Conservation (phyloP, 2,329 filamentous ascomycete genomes). For the Phialophora macrospora region DNA sequence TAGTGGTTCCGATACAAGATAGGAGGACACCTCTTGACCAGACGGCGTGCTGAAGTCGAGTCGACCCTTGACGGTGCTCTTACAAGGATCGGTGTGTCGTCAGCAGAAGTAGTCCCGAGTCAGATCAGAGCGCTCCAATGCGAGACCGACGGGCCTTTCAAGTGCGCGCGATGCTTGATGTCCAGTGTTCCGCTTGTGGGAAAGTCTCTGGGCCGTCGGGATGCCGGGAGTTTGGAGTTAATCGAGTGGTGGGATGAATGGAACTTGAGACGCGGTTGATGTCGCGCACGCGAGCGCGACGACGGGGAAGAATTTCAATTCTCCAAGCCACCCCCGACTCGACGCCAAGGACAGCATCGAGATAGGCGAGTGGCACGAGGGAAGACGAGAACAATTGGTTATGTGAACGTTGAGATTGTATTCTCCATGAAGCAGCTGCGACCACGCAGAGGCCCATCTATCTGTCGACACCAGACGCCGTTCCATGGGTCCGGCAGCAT, state of each 20-base stretch:
- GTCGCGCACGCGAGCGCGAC: neutral
- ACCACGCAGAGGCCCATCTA: neutral
- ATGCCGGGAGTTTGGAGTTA: neutral
- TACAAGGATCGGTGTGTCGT: neutral
- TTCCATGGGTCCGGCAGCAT: conserved; percentile 13
- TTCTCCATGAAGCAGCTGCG: neutral
- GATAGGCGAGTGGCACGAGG: neutral
- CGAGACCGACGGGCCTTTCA: neutral
- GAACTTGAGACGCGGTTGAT: neutral
- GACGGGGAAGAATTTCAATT: conserved; percentile 2
- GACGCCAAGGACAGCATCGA: neutral
- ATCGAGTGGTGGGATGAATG: neutral
- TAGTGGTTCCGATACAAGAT: neutral
- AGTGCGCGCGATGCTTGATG: neutral
- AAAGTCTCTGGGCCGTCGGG: neutral
- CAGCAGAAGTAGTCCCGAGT: neutral
- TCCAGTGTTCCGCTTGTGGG: neutral
- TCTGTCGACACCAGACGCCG: conserved; percentile 4
- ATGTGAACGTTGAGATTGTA: neutral
- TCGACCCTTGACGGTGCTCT: neutral
- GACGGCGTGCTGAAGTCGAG: neutral
- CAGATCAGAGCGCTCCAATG: neutral
- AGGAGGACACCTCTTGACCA: neutral
- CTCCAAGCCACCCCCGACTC: neutral
- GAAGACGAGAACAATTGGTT: neutral